phyloP scores from a whole-genome alignment of 176 grass and related monocot genomes.

The Aegilops bicornis region DNA sequence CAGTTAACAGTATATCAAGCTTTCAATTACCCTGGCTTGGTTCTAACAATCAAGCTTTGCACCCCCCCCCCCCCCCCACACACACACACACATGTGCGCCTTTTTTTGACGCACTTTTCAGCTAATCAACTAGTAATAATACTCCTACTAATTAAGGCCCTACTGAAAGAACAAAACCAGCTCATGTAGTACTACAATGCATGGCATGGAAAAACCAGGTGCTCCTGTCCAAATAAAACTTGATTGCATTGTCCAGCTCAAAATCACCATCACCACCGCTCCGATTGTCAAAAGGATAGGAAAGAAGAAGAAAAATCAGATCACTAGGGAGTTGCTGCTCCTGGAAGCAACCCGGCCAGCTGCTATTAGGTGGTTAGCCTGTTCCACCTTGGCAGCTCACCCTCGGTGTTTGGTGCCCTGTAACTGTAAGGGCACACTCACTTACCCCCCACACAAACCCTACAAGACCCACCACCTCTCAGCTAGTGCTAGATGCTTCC shows the following conservation, averaged over 20 bases:
- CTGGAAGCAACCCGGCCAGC: constrained; percentile 40
- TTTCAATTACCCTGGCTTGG: no score
- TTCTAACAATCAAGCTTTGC: no score
- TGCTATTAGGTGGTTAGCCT: constrained; percentile 35
- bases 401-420: constrained; percentile 44
- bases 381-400: constrained; percentile 59
- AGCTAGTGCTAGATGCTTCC: constrained; percentile 10
- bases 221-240: background rate
- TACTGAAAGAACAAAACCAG: background rate
- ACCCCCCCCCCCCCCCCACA: no score
- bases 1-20: no score
- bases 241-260: background rate
- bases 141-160: background rate
- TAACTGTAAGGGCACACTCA: constrained; percentile 30
- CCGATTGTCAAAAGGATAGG: constrained; percentile 20
- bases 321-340: constrained; percentile 24
- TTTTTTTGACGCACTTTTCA: background rate
- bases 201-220: background rate
- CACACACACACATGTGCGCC: background rate
- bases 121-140: background rate
- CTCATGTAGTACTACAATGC: background rate
- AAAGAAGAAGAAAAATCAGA: background rate
- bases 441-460: constrained; percentile 36
- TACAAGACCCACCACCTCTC: constrained; percentile 27
- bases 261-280: constrained; percentile 32